Base-by-base conservation (phyloP, 148 eudicot genomes). In the Fagopyrum esculentum region DNA sequence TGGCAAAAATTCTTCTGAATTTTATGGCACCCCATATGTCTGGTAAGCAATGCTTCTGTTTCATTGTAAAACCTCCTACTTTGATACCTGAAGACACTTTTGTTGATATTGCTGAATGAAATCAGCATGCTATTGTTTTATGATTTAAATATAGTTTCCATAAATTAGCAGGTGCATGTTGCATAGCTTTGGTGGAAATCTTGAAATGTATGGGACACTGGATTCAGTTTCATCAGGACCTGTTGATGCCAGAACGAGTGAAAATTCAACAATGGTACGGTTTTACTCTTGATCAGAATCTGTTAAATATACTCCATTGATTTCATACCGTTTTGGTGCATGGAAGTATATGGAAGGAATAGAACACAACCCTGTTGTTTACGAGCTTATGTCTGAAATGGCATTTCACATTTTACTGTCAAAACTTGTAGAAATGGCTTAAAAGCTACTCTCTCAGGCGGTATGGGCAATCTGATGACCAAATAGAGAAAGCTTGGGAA, bases 311-410 rank as follows among this genome's bases (percentile, higher is more conserved):
- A 30, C 35, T 63, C 45, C 45, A 30, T 66, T 4, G 6, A 40
- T n/a, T 66, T 66, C 46, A n/a, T 61, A 61, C 68, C 68, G 13
- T 66, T 11, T 40, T 5, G 30, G 17, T 40, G 45, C 46, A 40
- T 35, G 12, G n/a, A n/a, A n/a, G 91, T 92, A 97, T 81, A 95
- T 95, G 99, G 99, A 95, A 89, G 99, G 99, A 85, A 95, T 89
- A 80, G 97, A 95, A 82, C 99, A 95, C 13, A 95, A 95, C 85
- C 99, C 99, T 71, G 97, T 95, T 81, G 97, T 90, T 55, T 95
- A 90, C 80, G 99, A 95, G 83, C 90, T 90, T 73, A 95, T 95
- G 99, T 86, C 99, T 73, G 99, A 95, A 83, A 95, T 95, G 99
- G 97, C 99, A 73, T 95, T 87, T 87, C 92, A 90, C 77, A 61